Base-by-base conservation (phyloP, 306 rosid genomes). In the Acmispon strigosus region DNA sequence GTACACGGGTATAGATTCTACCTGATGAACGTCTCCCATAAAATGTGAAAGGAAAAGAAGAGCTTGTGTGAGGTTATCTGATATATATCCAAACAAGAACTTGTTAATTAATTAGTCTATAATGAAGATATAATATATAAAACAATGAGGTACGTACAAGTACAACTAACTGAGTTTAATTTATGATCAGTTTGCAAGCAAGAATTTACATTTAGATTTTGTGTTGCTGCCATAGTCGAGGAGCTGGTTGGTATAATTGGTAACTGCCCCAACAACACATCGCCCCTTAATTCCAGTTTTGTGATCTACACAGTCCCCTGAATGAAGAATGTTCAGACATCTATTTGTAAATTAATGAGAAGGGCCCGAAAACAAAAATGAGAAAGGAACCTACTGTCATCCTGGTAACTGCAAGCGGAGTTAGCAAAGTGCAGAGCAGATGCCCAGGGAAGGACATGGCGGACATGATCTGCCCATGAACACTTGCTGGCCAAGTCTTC, bases 1-100 rank as follows among this genome's bases (percentile, higher is more conserved):
- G 44, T 10, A 8, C 10, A 10, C 10, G 4, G 32, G 4, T 34
- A 14, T 34, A 32, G n/a, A 2, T 4, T 12, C 42, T 71, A 87
- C 98, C 96, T 89, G 98, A 80, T 92, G 98, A 45, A 92, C 73
- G 62, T 92, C 98, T 66, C 98, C 98, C n/a, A 87, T 42, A 58
- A 89, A 92, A 78, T 92, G 98, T 15, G 98, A 86, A 36, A 87
- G 94, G 78, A 89, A 92, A 0, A 83, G 54, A 34, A 92, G 87
- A 41, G 96, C 77, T 72, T 92, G 85, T 3, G 96, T 88, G 66
- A 92, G 96, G 63, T 92, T 92, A 70, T 86, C 96, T 92, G 82
- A 32, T 41, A 8, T n/a, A 61, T 45, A 16, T 39, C 37, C 34
- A 54, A 59, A n/a, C 62, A 13, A 27, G 6, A 51, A 39, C 32